Conservation (phyloP, 768 basidiomycete species). For the Lyophyllum decastes region DNA sequence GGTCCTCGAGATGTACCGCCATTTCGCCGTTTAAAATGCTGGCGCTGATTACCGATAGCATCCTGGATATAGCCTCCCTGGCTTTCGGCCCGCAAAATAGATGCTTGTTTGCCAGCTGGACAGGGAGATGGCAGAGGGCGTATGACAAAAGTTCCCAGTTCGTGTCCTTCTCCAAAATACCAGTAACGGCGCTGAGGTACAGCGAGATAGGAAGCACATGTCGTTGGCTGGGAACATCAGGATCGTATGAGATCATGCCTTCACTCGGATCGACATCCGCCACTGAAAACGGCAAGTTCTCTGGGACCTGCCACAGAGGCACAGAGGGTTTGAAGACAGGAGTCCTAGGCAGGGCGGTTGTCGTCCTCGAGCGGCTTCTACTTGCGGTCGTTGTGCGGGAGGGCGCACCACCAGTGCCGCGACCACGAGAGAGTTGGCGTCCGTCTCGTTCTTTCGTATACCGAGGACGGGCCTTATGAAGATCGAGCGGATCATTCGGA, state of each 20-base stretch:
- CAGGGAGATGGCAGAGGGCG: constrained; percentile 85
- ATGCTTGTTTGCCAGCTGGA: constrained; percentile 93
- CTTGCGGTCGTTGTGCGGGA: constrained; percentile 26
- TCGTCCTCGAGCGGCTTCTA: constrained; percentile 27
- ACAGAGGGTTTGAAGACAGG: constrained; percentile 40
- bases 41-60: constrained; percentile 70
- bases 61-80: constrained; percentile 55
- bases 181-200: constrained; percentile 65
- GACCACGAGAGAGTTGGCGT: constrained; percentile 45
- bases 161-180: constrained; percentile 70
- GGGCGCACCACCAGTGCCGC: constrained; percentile 38
- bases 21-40: constrained; percentile 62
- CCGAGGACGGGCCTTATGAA: constrained; percentile 48
- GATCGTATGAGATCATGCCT: constrained; percentile 66
- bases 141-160: constrained; percentile 96
- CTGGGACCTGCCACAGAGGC: constrained; percentile 71
- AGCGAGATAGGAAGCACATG: constrained; percentile 71
- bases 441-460: constrained; percentile 49
- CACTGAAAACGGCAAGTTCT: constrained; percentile 57
- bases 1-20: constrained; percentile 49
- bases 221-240: constrained; percentile 38
- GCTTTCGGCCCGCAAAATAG: constrained; percentile 91
- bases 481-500: constrained; percentile 24
- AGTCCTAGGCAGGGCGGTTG: constrained; percentile 27
- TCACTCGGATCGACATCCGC: constrained; percentile 66